Evolutionary conservation across 768 basidiomycete genomes (phyloP).

Genomic region (Tylopilus plumbeoviolaceoides): DNA sequence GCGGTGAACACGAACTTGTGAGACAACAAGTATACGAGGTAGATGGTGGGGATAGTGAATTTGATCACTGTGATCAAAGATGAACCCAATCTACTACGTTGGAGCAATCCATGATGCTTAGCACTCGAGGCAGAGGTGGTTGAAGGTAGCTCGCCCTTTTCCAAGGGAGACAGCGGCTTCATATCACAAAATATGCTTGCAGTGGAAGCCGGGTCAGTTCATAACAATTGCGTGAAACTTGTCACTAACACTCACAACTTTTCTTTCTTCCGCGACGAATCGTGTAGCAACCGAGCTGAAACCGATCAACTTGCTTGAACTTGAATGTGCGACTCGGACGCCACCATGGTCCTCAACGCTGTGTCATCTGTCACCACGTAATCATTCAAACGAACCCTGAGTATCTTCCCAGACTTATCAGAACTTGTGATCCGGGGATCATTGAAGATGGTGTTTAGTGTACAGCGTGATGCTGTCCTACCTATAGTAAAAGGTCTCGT

Average conservation of each 20-base stretch:
- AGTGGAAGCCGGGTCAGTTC: not conserved
- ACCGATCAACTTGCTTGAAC: too few species aligned
- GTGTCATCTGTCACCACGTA: not conserved
- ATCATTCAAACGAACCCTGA: not conserved
- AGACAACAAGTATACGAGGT: slow-evolving; percentile 18
- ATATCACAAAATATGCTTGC: slow-evolving; percentile 9
- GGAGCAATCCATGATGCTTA: not conserved
- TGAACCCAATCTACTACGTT: not conserved
- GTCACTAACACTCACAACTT: not conserved
- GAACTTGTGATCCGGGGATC: too few species aligned
- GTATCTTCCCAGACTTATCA: not conserved
- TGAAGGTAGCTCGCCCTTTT: slow-evolving; percentile 21
- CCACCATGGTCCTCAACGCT: not conserved
- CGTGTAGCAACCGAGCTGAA: not conserved
- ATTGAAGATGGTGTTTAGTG: too few species aligned
- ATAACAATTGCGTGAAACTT: not conserved
- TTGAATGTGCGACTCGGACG: not conserved
- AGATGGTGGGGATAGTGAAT: slow-evolving; percentile 17
- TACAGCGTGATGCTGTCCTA: too few species aligned
- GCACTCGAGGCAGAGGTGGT: not conserved
- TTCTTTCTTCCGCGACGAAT: not conserved
- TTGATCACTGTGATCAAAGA: slow-evolving; percentile 15
- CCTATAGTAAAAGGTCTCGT: too few species aligned
- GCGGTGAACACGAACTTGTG: slow-evolving; percentile 1
- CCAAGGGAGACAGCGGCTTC: slow-evolving; percentile 10